These are phyloP conservation scores for Diplodia mutila DNA, from an alignment of 2,329 filamentous ascomycete species.

Conservation along the genomic window DNA sequence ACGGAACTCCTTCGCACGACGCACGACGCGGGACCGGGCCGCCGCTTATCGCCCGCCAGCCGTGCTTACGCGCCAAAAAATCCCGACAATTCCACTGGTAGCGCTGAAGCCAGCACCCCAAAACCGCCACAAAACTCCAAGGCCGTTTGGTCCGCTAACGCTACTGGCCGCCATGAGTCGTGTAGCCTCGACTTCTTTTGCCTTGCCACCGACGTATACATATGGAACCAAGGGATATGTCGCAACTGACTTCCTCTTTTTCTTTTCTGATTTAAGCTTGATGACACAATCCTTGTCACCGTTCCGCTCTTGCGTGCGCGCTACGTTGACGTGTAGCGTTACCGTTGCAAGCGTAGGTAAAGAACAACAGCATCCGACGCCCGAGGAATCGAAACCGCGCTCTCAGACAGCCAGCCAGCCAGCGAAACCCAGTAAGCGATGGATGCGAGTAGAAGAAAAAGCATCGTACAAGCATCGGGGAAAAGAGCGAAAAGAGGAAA, in stretches of 20 bases:
- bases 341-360: neutral
- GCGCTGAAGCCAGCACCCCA: neutral
- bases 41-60: neutral
- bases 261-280: neutral
- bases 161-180: neutral
- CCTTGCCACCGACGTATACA: neutral
- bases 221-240: too few species aligned
- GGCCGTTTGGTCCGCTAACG: neutral
- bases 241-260: neutral
- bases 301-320: neutral
- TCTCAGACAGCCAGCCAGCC: neutral
- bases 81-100: neutral
- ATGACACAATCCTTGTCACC: neutral
- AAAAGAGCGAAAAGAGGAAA: neutral
- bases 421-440: neutral
- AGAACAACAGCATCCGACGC: neutral
- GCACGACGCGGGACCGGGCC: neutral
- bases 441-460: neutral
- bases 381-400: neutral
- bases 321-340: neutral
- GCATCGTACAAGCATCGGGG: neutral
- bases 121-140: neutral
- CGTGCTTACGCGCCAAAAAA: neutral
- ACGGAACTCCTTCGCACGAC: neutral
- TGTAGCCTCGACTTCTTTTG: neutral